phyloP scores from a whole-genome alignment of 129 eudicot species.

The Gnaphalium uliginosum region DNA sequence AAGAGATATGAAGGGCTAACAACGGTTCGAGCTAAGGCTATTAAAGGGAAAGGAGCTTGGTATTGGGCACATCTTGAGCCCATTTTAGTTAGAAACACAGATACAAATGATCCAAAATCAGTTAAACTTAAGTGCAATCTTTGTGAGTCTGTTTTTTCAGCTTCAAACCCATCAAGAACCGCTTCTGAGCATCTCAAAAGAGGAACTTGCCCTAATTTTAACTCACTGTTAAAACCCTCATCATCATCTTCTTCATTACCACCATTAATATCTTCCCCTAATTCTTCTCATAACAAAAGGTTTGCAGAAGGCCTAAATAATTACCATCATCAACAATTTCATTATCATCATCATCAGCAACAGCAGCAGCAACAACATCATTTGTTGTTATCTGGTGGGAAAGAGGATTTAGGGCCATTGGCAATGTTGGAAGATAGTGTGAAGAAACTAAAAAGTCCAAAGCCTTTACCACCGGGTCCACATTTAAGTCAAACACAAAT shows the following conservation, averaged over 20 bases:
- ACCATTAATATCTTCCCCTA: conserved; percentile 50
- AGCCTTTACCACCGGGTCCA: conserved; percentile 55
- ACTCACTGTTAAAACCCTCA: conserved; percentile 44
- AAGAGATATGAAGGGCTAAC: conserved; percentile 63
- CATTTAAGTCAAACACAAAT: conserved; percentile 51
- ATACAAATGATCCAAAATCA: conserved; percentile 54
- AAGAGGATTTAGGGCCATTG: conserved; percentile 69
- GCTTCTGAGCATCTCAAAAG: conserved; percentile 80
- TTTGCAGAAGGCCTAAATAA: conserved; percentile 17
- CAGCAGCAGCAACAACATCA: conserved; percentile 29
- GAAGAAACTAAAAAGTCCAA: conserved; percentile 72
- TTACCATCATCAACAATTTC: conserved; percentile 4
- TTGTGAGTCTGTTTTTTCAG: conserved; percentile 66
- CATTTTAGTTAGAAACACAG: conserved; percentile 46
- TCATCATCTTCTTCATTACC: conserved; percentile 43
- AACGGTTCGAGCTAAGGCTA: conserved; percentile 60
- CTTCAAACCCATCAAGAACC: conserved; percentile 81
- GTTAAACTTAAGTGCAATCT: conserved; percentile 66
- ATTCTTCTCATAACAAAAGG: conserved; percentile 38
- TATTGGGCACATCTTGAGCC: conserved; percentile 82
- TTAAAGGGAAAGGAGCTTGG: conserved; percentile 82
- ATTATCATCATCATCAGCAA: background rate
- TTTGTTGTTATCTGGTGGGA: conserved; percentile 65
- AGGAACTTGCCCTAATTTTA: conserved; percentile 75
- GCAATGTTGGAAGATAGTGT: conserved; percentile 86